Conservation (phyloP, 805 yeast genomes). For the Vanderwaltozyma tropicalis region DNA sequence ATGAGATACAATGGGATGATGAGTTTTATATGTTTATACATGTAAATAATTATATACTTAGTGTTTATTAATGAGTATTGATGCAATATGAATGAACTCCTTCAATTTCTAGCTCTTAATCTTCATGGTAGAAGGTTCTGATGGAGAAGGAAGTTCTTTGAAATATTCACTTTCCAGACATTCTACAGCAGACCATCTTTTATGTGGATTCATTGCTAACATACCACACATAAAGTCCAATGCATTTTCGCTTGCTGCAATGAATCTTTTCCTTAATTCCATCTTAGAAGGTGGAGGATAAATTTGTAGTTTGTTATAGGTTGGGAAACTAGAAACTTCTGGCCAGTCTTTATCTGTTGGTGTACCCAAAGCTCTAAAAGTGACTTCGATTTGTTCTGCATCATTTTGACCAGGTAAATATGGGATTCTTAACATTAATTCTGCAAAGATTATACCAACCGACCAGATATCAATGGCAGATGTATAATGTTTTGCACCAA, state of each 20-base stretch:
- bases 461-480: constrained; percentile 94
- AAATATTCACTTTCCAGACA: constrained; percentile 64
- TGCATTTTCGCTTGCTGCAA: constrained; percentile 84
- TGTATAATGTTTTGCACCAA: constrained; percentile 84
- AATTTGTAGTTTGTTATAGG: constrained; percentile 58
- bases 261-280: constrained; percentile 72
- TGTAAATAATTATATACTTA: too few relatives aligned
- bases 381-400: constrained; percentile 80
- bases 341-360: constrained; percentile 93
- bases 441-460: constrained; percentile 92
- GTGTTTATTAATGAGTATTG: too few relatives aligned
- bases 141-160: constrained; percentile 62
- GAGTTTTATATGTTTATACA: too few relatives aligned
- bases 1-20: too few relatives aligned
- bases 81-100: neutral
- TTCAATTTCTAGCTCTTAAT: neutral
- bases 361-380: constrained; percentile 91
- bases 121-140: constrained; percentile 37
- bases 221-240: constrained; percentile 62
- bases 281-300: constrained; percentile 78
- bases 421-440: constrained; percentile 88
- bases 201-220: constrained; percentile 70
- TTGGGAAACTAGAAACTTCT: constrained; percentile 68
- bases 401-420: constrained; percentile 91
- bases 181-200: constrained; percentile 51